Evolutionary conservation across 768 basidiomycete species (phyloP).

Genomic region (Lanmaoa pseudosensibilis): DNA sequence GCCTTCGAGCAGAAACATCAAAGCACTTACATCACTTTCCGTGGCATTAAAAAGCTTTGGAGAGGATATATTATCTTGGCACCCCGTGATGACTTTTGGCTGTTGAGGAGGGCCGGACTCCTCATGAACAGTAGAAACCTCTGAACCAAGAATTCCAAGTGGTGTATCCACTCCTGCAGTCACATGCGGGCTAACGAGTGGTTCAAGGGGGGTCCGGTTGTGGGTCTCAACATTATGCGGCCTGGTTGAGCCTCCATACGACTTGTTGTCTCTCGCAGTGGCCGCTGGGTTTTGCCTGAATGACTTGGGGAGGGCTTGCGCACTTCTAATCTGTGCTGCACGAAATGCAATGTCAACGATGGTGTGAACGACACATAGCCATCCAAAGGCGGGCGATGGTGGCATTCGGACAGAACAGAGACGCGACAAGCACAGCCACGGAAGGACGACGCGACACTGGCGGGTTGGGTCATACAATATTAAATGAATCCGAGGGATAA

Average conservation of each 20-base stretch:
- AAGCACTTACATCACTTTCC: constrained; percentile 9
- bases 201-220: not conserved
- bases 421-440: constrained; percentile 15
- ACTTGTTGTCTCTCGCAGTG: not conserved
- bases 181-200: too few species aligned
- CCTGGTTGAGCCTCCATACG: not conserved
- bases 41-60: not conserved
- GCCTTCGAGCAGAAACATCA: not conserved
- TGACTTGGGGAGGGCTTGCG: constrained; percentile 29
- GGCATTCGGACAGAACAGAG: constrained; percentile 46
- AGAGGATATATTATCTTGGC: not conserved
- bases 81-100: too few species aligned
- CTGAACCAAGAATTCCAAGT: not conserved
- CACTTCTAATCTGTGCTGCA: constrained; percentile 58
- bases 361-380: constrained; percentile 66
- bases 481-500: too few species aligned
- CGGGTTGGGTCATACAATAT: too few species aligned
- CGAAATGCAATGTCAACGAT: constrained; percentile 59
- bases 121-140: not conserved
- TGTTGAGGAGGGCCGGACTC: not conserved
- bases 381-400: constrained; percentile 68
- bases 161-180: not conserved
- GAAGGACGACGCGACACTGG: not conserved
- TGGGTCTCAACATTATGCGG: not conserved
- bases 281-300: not conserved